Conservation (phyloP, 1,284 basidiomycete genomes). For the Ustilago shanxiensis region DNA sequence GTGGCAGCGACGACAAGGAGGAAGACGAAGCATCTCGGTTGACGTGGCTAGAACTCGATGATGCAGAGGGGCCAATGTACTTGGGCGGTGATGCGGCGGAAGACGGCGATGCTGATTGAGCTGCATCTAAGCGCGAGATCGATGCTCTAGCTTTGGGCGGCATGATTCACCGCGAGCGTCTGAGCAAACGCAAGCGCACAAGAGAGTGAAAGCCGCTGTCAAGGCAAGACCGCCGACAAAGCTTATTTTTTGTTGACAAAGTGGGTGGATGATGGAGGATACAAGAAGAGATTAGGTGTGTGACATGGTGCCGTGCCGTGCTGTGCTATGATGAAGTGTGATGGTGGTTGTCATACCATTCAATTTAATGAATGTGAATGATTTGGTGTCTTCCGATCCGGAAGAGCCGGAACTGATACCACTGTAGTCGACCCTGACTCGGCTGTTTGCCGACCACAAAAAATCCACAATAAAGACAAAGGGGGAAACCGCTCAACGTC, state of each 20-base stretch:
- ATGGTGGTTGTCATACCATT: too few species aligned
- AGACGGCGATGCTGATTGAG: conserved; percentile 23
- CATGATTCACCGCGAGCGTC: conserved; percentile 17
- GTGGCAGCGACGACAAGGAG: conserved; percentile 28
- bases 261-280: background rate
- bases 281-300: background rate
- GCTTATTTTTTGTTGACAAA: background rate
- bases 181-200: background rate
- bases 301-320: background rate
- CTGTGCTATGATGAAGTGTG: background rate
- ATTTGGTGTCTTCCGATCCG: conserved; percentile 3
- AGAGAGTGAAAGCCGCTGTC: background rate
- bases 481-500: background rate
- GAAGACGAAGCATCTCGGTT: conserved; percentile 19
- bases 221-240: background rate
- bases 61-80: background rate
- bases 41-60: background rate
- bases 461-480: background rate
- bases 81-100: conserved; percentile 35
- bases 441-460: conserved; percentile 2
- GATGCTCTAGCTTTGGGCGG: conserved; percentile 29
- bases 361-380: too few species aligned
- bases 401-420: conserved; percentile 1
- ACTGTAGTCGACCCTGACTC: background rate
- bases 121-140: conserved; percentile 10